These are phyloP conservation scores for Lentinula boryana DNA, from an alignment of 768 basidiomycete species.

Conservation along the genomic window DNA sequence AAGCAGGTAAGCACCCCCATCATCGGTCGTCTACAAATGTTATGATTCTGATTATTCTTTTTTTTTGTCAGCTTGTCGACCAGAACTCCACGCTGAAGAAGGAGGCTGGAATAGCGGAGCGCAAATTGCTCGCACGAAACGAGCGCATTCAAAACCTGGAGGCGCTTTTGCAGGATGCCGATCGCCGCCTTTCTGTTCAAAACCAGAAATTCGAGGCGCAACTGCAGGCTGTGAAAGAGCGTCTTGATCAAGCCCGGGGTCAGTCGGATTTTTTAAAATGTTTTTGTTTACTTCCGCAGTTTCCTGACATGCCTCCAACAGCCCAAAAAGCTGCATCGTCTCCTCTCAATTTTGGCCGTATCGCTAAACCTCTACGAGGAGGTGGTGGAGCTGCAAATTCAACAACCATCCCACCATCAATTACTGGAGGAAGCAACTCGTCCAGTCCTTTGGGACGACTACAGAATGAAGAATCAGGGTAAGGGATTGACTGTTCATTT, in stretches of 20 bases:
- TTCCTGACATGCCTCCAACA: conserved; percentile 22
- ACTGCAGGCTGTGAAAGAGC: conserved; percentile 85
- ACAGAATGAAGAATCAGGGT: conserved; percentile 79
- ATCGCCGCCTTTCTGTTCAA: conserved; percentile 85
- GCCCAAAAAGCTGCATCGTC: conserved; percentile 76
- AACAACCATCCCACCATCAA: conserved; percentile 32
- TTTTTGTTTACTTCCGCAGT: conserved; percentile 5
- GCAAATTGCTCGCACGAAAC: conserved; percentile 92
- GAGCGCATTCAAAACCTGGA: conserved; percentile 98
- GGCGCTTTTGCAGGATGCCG: conserved; percentile 86
- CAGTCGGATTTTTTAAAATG: conserved; percentile 19
- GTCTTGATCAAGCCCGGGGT: conserved; percentile 92
- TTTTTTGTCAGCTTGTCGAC: conserved; percentile 74
- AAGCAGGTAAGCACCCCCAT: conserved; percentile 67
- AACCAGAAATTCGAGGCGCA: conserved; percentile 96
- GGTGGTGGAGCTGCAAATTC: conserved; percentile 57
- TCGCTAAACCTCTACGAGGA: conserved; percentile 94
- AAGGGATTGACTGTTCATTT: conserved; percentile 19
- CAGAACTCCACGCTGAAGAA: conserved; percentile 97
- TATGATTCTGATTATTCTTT: background rate
- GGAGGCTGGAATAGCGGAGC: conserved; percentile 94
- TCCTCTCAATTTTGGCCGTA: conserved; percentile 82
- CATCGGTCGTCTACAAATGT: background rate
- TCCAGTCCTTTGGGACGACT: conserved; percentile 64
- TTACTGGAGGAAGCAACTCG: conserved; percentile 37